These are phyloP conservation scores for Yamadazyma phyllophila DNA, from an alignment of 805 yeast species.

Conservation along the genomic window DNA sequence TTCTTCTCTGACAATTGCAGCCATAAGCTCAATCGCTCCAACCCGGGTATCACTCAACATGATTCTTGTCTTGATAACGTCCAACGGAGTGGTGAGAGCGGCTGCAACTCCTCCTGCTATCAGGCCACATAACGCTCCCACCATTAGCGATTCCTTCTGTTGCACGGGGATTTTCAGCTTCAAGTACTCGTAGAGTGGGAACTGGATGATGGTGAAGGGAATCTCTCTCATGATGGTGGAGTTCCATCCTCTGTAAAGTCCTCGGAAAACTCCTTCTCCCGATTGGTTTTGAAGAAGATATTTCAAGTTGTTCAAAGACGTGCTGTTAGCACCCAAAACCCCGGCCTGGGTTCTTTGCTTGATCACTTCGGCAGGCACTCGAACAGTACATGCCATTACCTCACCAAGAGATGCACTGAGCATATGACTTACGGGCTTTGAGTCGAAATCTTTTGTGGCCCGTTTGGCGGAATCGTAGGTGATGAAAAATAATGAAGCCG, in stretches of 20 bases:
- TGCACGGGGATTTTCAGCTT: slow-evolving; percentile 50
- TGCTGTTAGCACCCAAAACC: slow-evolving; percentile 32
- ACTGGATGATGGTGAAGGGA: slow-evolving; percentile 94
- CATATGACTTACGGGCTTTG: slow-evolving; percentile 66
- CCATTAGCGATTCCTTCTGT: slow-evolving; percentile 53
- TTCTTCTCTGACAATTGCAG: slow-evolving; percentile 61
- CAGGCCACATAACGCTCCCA: slow-evolving; percentile 84
- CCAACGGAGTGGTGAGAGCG: slow-evolving; percentile 77
- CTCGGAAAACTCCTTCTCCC: slow-evolving; percentile 76
- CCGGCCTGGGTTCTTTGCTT: slow-evolving; percentile 86
- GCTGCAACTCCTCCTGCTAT: slow-evolving; percentile 83
- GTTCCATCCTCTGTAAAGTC: slow-evolving; percentile 90
- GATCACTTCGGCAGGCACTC: slow-evolving; percentile 96
- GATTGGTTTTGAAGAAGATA: slow-evolving; percentile 58
- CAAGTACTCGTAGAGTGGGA: slow-evolving; percentile 85
- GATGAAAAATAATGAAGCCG: slow-evolving; percentile 48
- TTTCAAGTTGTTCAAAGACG: slow-evolving; percentile 71
- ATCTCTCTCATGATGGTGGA: slow-evolving; percentile 93
- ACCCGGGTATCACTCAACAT: slow-evolving; percentile 65
- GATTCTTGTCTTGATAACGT: slow-evolving; percentile 76
- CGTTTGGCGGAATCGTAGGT: slow-evolving; percentile 78
- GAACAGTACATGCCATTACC: slow-evolving; percentile 84
- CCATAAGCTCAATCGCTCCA: slow-evolving; percentile 47
- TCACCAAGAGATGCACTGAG: slow-evolving; percentile 86
- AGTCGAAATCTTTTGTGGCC: slow-evolving; percentile 28